Conservation (phyloP, 129 eudicot genomes). For the Dittrichia graveolens region DNA sequence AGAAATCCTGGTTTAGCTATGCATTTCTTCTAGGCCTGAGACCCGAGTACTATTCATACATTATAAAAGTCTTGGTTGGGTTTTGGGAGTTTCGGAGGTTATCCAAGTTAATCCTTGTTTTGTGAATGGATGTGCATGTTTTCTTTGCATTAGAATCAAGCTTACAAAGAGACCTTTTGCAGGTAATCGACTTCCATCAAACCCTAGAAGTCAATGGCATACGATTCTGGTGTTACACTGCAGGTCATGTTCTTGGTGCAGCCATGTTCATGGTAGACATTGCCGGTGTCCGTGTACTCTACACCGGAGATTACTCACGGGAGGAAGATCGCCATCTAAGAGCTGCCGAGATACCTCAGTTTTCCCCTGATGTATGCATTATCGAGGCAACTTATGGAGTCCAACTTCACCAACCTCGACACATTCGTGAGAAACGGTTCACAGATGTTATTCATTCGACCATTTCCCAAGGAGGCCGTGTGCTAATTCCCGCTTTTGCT, state of each 20-base stretch:
- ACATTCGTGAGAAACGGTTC: conserved; percentile 83
- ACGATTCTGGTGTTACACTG: conserved; percentile 99
- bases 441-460: conserved; percentile 91
- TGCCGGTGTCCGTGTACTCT: conserved; percentile 95
- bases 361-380: conserved; percentile 94
- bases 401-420: conserved; percentile 86
- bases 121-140: not conserved
- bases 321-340: conserved; percentile 99
- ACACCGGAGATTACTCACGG: conserved; percentile 98
- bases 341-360: conserved; percentile 94
- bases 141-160: not conserved
- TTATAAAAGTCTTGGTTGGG: not conserved
- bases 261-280: conserved; percentile 99
- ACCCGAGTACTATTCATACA: not conserved
- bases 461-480: conserved; percentile 90
- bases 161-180: conserved; percentile 20
- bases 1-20: no score
- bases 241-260: conserved; percentile 99
- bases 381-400: conserved; percentile 96
- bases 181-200: conserved; percentile 98
- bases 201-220: conserved; percentile 95
- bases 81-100: not conserved
- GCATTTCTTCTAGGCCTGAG: no score
- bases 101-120: not conserved
- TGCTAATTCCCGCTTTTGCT: conserved; percentile 92